Evolutionary conservation across 2,329 filamentous ascomycete genomes (phyloP).

Genomic region (Sarocladium strictum): DNA sequence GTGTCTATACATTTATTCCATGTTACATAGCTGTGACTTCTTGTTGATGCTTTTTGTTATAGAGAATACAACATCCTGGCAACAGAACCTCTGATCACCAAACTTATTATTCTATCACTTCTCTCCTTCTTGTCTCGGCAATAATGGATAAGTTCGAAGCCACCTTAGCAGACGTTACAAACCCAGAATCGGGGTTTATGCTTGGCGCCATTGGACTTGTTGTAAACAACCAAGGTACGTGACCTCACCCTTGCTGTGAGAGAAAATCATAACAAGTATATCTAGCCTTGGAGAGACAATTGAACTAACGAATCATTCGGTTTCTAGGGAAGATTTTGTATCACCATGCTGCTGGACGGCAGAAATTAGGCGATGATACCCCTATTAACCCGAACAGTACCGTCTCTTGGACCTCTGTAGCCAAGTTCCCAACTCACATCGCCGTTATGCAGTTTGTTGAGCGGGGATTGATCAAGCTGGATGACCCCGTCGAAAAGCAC

Average conservation of each 20-base stretch:
- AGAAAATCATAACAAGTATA: background rate
- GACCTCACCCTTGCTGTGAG: background rate
- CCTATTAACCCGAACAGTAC: background rate
- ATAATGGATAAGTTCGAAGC: background rate
- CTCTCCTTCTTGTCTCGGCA: background rate
- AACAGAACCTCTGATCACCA: background rate
- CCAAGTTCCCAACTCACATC: background rate
- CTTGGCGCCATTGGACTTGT: background rate
- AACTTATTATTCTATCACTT: background rate
- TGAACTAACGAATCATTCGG: background rate
- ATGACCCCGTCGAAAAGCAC: background rate
- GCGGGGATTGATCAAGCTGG: background rate
- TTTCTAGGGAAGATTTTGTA: background rate
- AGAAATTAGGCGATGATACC: background rate
- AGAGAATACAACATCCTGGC: background rate
- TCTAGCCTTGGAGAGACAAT: background rate
- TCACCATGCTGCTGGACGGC: background rate
- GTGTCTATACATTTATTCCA: no score
- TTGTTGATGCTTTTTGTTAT: no score
- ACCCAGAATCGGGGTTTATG: background rate
- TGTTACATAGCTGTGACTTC: no score
- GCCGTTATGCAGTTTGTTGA: background rate
- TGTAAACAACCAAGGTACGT: background rate
- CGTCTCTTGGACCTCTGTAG: background rate
- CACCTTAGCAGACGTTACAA: background rate